phyloP scores from a whole-genome alignment of 164 flowering plant species.

The Sextonia rubra region DNA sequence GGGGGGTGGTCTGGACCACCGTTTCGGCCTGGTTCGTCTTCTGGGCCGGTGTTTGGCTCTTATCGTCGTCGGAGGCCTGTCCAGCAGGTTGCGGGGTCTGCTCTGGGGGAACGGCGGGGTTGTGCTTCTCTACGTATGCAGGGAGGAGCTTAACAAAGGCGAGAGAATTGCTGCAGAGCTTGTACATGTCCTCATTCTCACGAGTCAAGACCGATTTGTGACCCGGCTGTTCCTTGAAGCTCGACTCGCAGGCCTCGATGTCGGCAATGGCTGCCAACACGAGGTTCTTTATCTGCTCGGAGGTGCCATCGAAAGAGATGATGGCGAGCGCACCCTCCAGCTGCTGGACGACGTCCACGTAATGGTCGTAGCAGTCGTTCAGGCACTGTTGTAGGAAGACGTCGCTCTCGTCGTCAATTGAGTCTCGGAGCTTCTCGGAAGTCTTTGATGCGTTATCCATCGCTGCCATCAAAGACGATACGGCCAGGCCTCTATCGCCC shows the following conservation, averaged over 20 bases:
- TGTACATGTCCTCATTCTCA: constrained; percentile 3
- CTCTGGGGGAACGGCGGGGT: not conserved
- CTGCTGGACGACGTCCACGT: constrained; percentile 20
- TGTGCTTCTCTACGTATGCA: not conserved
- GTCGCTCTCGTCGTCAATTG: not conserved
- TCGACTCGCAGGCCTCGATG: constrained; percentile 18
- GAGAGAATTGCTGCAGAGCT: constrained; percentile 21
- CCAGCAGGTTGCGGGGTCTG: not conserved
- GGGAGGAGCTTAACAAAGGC: not conserved
- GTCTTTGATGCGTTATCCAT: constrained; percentile 5
- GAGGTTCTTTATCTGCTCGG: constrained; percentile 12
- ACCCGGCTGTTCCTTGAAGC: constrained; percentile 10
- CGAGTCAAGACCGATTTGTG: not conserved
- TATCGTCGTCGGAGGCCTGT: too few relatives aligned
- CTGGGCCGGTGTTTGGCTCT: too few relatives aligned
- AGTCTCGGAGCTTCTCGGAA: not conserved
- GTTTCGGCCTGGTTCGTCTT: not conserved
- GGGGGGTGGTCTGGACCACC: too few relatives aligned
- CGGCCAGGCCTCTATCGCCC: constrained; percentile 18
- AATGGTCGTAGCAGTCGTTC: constrained; percentile 21
- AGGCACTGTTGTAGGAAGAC: constrained; percentile 10
- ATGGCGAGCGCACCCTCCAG: constrained; percentile 13
- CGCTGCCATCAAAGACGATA: constrained; percentile 12
- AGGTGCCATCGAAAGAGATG: constrained; percentile 14
- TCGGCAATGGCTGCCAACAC: constrained; percentile 24